phyloP scores from a whole-genome alignment of 805 yeast genomes.

The Candida railenensis region DNA sequence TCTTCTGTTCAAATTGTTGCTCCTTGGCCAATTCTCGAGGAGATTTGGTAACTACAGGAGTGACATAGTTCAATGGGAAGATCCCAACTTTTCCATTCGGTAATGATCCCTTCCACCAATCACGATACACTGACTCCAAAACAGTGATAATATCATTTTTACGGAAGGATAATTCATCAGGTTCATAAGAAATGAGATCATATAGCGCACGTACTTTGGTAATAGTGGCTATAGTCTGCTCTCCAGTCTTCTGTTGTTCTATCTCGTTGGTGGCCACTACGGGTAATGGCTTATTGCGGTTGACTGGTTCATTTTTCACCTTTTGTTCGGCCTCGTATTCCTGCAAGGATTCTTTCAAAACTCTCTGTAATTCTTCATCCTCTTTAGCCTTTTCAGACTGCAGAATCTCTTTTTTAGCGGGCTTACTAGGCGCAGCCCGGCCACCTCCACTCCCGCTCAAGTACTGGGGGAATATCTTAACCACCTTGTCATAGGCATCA shows the following conservation, averaged over 20 bases:
- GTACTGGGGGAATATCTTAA: slow-evolving; percentile 35
- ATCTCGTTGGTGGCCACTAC: slow-evolving; percentile 17
- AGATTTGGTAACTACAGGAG: slow-evolving; percentile 68
- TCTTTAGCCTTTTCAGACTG: slow-evolving; percentile 53
- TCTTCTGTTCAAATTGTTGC: slow-evolving; percentile 45
- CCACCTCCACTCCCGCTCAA: slow-evolving; percentile 11
- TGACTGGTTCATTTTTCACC: slow-evolving; percentile 17
- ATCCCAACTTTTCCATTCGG: slow-evolving; percentile 76
- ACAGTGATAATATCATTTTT: slow-evolving; percentile 88
- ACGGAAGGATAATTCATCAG: slow-evolving; percentile 82
- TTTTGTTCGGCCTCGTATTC: slow-evolving; percentile 51
- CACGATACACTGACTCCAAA: slow-evolving; percentile 81
- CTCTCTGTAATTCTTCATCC: slow-evolving; percentile 78
- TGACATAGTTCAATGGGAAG: slow-evolving; percentile 89
- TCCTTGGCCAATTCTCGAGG: slow-evolving; percentile 57
- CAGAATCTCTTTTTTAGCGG: slow-evolving; percentile 52
- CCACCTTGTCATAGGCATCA: slow-evolving; percentile 55
- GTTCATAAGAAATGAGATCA: slow-evolving; percentile 74
- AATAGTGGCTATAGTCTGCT: slow-evolving; percentile 43
- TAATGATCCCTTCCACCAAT: slow-evolving; percentile 94
- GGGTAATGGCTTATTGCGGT: slow-evolving; percentile 36
- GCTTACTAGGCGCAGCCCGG: slow-evolving; percentile 49
- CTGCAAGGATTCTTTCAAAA: slow-evolving; percentile 67
- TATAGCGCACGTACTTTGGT: slow-evolving; percentile 81
- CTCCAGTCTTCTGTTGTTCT: slow-evolving; percentile 9